phyloP scores from a whole-genome alignment of 306 rosid species.

The Quercus aquifolioides region DNA sequence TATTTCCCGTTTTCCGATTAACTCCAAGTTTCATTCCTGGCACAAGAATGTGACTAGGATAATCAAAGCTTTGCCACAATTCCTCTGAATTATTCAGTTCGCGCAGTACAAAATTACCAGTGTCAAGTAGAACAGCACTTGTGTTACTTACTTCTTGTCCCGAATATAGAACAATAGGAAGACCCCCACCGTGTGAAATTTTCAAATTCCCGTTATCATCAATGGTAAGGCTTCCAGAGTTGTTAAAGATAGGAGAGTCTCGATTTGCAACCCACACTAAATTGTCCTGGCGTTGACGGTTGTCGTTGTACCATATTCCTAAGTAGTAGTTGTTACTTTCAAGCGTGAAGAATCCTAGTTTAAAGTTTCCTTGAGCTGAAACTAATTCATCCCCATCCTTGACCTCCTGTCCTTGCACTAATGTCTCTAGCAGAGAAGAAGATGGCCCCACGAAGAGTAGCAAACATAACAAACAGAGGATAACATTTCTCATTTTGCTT shows the following conservation, averaged over 20 bases:
- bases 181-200: background rate
- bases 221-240: background rate
- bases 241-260: no score
- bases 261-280: no score
- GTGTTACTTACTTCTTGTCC: slow-evolving; percentile 9
- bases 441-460: no score
- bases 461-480: no score
- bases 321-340: slow-evolving; percentile 1
- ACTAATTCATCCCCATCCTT: slow-evolving; percentile 9
- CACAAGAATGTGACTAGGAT: slow-evolving; percentile 22
- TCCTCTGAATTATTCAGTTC: slow-evolving; percentile 10
- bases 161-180: background rate
- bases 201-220: slow-evolving; percentile 25
- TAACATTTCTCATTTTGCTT: no score
- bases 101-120: slow-evolving; percentile 19
- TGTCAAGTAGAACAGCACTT: slow-evolving; percentile 10
- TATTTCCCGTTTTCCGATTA: slow-evolving; percentile 7
- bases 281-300: no score
- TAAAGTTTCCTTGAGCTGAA: slow-evolving; percentile 17
- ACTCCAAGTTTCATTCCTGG: slow-evolving; percentile 30
- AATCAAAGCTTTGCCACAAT: slow-evolving; percentile 33
- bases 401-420: background rate
- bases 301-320: background rate
- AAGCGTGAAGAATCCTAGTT: slow-evolving; percentile 17
- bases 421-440: no score